Conservation (phyloP, 1,284 basidiomycete species). For the Athelia psychrophila region DNA sequence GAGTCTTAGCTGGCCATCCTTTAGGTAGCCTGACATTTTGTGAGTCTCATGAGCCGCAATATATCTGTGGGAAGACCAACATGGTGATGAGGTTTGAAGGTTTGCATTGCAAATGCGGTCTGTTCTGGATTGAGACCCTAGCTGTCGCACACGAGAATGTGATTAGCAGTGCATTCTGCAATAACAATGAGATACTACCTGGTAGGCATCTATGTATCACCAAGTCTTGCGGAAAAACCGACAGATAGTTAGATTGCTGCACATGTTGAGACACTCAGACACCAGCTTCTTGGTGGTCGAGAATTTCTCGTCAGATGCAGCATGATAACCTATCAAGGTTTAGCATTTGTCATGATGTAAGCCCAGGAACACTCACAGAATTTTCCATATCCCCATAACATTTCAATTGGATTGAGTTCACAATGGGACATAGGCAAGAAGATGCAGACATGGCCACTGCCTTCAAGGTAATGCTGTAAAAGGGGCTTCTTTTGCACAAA, state of each 20-base stretch:
- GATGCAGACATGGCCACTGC: constrained; percentile 8
- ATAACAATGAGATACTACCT: not conserved
- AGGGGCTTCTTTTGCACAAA: constrained; percentile 16
- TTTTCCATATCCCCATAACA: constrained; percentile 2
- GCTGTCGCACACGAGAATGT: not conserved
- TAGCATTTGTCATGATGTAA: not conserved
- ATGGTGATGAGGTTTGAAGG: not conserved
- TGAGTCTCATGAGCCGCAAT: not conserved
- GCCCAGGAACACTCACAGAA: not conserved
- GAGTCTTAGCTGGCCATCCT: too few relatives aligned
- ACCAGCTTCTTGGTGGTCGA: not conserved
- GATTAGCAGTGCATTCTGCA: not conserved
- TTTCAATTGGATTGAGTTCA: constrained; percentile 4
- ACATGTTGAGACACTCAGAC: not conserved
- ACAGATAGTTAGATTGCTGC: not conserved
- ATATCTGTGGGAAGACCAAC: not conserved
- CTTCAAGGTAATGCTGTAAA: constrained; percentile 19
- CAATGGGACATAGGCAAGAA: constrained; percentile 2
- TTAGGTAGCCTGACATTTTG: too few relatives aligned
- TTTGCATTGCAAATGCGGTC: not conserved
- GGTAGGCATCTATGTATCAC: not conserved
- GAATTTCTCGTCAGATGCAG: not conserved
- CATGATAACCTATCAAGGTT: not conserved
- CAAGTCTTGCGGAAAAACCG: not conserved
- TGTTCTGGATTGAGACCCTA: not conserved